phyloP scores from a whole-genome alignment of 2,329 filamentous ascomycete genomes.

The Akanthomyces dipterigenus region DNA sequence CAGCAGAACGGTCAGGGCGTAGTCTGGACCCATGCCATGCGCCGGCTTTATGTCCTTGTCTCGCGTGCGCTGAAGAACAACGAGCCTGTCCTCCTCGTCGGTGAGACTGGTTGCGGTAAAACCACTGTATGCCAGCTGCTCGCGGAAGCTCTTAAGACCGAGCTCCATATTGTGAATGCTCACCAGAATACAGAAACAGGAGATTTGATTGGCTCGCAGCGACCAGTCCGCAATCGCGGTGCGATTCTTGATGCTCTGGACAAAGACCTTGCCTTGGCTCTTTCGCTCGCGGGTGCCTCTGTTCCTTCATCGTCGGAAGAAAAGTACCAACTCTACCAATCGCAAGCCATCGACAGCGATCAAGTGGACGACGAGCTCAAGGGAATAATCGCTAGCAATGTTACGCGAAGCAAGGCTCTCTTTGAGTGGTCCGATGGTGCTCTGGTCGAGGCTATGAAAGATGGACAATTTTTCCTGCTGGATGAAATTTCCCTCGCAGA shows the following conservation, averaged over 20 bases:
- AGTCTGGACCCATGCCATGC: conserved; percentile 95
- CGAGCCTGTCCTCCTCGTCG: conserved; percentile 89
- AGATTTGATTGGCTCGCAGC: conserved; percentile 90
- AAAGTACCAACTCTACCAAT: conserved; percentile 51
- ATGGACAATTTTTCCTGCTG: conserved; percentile 82
- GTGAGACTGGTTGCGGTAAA: conserved; percentile 96
- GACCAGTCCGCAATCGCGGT: conserved; percentile 80
- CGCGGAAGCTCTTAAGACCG: conserved; percentile 68
- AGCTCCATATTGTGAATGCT: conserved; percentile 87
- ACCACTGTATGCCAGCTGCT: conserved; percentile 93
- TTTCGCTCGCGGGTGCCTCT: conserved; percentile 36
- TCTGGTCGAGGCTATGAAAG: conserved; percentile 87
- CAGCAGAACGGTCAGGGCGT: conserved; percentile 55
- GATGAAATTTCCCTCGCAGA: conserved; percentile 98
- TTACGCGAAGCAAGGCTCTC: conserved; percentile 67
- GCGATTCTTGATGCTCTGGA: conserved; percentile 61
- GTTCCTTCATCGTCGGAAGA: conserved; percentile 41
- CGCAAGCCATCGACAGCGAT: conserved; percentile 35
- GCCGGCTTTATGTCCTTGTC: conserved; percentile 84
- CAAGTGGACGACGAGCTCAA: conserved; percentile 43
- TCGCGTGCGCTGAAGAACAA: conserved; percentile 78
- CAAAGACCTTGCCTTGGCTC: conserved; percentile 48
- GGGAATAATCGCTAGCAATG: conserved; percentile 39
- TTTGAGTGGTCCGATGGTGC: conserved; percentile 97
- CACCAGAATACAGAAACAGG: conserved; percentile 98